Conservation (phyloP, 1,139 yeast species). For the Yamadazyma pseudoaaseri region DNA sequence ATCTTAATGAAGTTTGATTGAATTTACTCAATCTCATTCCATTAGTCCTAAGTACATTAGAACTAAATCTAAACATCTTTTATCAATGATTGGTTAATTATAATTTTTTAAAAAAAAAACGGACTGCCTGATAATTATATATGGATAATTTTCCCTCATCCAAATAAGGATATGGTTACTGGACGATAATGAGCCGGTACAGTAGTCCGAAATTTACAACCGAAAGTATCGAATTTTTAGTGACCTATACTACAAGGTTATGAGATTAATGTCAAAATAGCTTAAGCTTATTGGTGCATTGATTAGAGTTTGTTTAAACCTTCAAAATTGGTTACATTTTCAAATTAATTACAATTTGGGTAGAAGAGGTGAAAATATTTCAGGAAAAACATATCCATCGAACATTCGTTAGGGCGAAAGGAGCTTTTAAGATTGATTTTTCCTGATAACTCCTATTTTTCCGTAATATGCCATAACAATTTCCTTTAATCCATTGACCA, state of each 20-base stretch:
- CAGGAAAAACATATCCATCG: neutral
- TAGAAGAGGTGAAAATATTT: too few species aligned
- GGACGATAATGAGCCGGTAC: conserved; percentile 12
- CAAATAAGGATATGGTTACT: conserved; percentile 3
- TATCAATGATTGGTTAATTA: neutral
- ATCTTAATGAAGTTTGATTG: conserved; percentile 8
- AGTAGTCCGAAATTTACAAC: conserved; percentile 10
- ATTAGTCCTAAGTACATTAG: conserved; percentile 2
- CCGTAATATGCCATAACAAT: neutral
- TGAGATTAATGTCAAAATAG: too few species aligned
- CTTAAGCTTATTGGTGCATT: too few species aligned
- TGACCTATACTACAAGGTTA: too few species aligned
- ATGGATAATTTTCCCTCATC: neutral
- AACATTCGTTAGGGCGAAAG: too few species aligned
- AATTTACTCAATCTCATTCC: conserved; percentile 1
- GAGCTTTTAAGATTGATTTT: too few species aligned
- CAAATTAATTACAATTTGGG: too few species aligned
- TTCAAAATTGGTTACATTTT: too few species aligned
- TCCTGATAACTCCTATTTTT: neutral
- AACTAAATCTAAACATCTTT: conserved; percentile 9
- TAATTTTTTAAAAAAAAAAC: neutral
- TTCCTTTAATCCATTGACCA: too few species aligned
- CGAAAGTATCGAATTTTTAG: too few species aligned
- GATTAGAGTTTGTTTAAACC: too few species aligned
- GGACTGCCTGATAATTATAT: conserved; percentile 1